phyloP scores from a whole-genome alignment of 768 basidiomycete genomes.

The Mycena leptocephala region DNA sequence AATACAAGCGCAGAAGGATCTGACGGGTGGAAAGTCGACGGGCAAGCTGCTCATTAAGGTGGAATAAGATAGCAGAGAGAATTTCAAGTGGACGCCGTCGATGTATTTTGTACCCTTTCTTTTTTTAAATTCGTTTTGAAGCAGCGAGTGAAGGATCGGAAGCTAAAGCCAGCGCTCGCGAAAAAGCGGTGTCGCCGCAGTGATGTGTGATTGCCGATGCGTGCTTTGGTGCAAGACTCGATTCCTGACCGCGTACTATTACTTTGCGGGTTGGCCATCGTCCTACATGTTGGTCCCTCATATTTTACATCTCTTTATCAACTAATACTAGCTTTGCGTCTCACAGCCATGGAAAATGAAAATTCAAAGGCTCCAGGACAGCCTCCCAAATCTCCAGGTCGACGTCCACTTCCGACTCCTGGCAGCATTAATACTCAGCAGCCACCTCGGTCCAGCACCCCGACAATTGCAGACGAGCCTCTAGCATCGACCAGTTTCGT shows the following conservation, averaged over 20 bases:
- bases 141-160: too few relatives aligned
- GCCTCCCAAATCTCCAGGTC: conserved; percentile 39
- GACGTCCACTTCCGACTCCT: conserved; percentile 66
- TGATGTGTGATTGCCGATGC: neutral
- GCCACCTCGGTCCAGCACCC: conserved; percentile 59
- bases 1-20: conserved; percentile 82
- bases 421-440: conserved; percentile 47
- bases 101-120: conserved; percentile 5
- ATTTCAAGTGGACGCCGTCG: neutral
- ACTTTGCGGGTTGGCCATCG: neutral
- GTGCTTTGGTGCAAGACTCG: neutral
- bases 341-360: conserved; percentile 66
- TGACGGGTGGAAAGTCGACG: conserved; percentile 82
- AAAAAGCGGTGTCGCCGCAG: too few relatives aligned
- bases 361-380: conserved; percentile 52
- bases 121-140: neutral
- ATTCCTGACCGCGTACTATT: neutral
- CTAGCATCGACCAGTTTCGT: conserved; percentile 26
- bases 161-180: too few relatives aligned
- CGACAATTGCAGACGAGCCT: conserved; percentile 44
- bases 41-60: conserved; percentile 88
- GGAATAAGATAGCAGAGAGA: neutral
- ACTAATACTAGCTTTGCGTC: neutral
- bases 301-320: neutral
- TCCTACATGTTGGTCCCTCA: conserved; percentile 22